Base-by-base conservation (phyloP, 1,284 basidiomycete genomes). In the Kalmanozyma brasiliensis region DNA sequence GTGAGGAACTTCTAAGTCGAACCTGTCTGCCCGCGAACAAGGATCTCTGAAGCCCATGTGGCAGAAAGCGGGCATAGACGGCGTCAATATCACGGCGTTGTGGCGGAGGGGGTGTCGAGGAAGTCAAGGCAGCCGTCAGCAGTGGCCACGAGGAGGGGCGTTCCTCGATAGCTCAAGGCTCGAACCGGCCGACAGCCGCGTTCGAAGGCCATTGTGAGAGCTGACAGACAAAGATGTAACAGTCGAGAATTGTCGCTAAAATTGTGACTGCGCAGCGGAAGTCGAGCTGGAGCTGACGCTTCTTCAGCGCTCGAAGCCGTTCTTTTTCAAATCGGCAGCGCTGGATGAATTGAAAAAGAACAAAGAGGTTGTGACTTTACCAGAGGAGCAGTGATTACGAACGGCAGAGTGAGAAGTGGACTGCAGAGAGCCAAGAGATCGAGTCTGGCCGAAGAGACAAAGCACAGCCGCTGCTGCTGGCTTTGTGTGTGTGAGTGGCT, bases 391-490 rank as follows among this genome's bases (percentile, higher is more conserved):
- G 35, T 29, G 26, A 49, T 49, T 49, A 49, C 47, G 35, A 49
- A 49, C n/a, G n/a, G n/a, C n/a, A n/a, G n/a, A n/a, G n/a, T n/a
- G n/a, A n/a, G n/a, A 48, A 49, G 19, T 23, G 30, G 47, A n/a
- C 22, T 32, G 7, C 26, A 29, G 26, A 29, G 26, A 29, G 45
- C 45, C 45, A 56, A 49, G 53, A 56, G 52, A 56, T 56, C 52
- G 52, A 48, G 33, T 24, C 5, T n/a, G 38, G 10, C 38, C 47
- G 22, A 35, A 17, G 36, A 40, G 29, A 11, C 26, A 29, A 29
- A 29, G 26, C 26, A 29, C 26, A 29, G 26, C 26, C 26, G 26
- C 44, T 17, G 34, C 10, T 23, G 23, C 17, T 7, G 37, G n/a
- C n/a, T n/a, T n/a, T n/a, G 26, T 11, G 6, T 29, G 26, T 29